Evolutionary conservation across 169 alveolate species (phyloP), one percentile per base, ranked within the genome.

Genomic region (Plasmodium knowlesi): DNA sequence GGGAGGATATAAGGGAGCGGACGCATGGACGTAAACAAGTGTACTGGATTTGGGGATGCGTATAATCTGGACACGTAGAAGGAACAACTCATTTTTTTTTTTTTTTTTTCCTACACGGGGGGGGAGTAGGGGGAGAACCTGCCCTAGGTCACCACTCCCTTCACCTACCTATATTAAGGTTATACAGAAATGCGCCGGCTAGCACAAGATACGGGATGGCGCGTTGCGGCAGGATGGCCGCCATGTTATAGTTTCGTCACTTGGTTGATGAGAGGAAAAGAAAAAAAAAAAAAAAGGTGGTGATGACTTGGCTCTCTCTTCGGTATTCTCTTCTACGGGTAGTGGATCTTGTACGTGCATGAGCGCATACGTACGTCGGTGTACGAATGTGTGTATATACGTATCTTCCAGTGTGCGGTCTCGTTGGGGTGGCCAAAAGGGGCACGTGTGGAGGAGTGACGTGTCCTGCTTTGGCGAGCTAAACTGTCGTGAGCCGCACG

Each of bases 171-270:
- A 86, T 76, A n/a, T 70, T 86, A 5, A 86, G 85, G 37, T 86
- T 86, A n/a, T 86, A 86, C 37, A 86, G 37, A 30, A 86, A 86
- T 70, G 93, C 93, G 32, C 93, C 93, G 3, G 81, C 32, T 46
- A 86, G 67, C 41, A 86, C 93, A 76, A 86, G 39, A 43, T 86
- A 86, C 12, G 93, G 93, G 32, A 84, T 43, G 9, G 32, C 76
- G 70, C 76, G 39, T 30, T 34, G 25, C 19, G 91, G 91, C 14
- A 83, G 32, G 28, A 54, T 54, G 43, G 70, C 14, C 91, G 46
- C 67, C 82, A 57, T 83, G 37, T 54, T 83, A 22, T 3, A 4
- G 3, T 5, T 67, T 9, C 76, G 76, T 67, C 76, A 25, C 76
- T 28, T 67, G 30, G 39, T 4, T 67, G 76, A 25, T 67, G 37